phyloP scores from a whole-genome alignment of 352 stramenopile species.

The Pythium rishiriense region DNA sequence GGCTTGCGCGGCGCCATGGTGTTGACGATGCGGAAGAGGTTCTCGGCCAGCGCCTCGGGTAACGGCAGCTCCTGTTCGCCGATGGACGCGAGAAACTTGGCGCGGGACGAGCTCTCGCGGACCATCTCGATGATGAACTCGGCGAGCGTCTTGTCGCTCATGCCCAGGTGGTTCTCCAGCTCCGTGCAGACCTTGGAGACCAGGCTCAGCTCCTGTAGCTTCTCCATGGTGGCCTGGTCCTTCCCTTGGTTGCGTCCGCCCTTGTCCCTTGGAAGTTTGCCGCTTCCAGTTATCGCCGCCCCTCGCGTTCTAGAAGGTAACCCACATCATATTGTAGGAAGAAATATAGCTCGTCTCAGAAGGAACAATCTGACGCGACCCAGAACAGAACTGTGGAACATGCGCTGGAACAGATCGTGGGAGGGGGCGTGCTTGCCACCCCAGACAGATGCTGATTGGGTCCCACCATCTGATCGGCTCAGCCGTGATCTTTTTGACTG shows the following conservation, averaged over 20 bases:
- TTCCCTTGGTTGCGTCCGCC: not conserved
- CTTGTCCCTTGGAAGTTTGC: constrained; percentile 8
- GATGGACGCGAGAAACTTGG: constrained; percentile 57
- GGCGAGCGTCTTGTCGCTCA: constrained; percentile 96
- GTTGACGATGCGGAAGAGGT: constrained; percentile 81
- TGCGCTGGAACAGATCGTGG: not conserved
- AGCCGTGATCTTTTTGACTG: constrained; percentile 14
- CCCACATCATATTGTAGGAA: not conserved
- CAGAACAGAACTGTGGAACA: constrained; percentile 4
- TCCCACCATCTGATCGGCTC: constrained; percentile 5
- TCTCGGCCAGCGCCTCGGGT: constrained; percentile 61
- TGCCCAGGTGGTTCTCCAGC: constrained; percentile 91
- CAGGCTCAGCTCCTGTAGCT: constrained; percentile 87
- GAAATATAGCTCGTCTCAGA: not conserved
- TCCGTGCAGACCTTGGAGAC: constrained; percentile 89
- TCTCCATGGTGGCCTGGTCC: constrained; percentile 60
- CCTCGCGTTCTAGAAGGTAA: not conserved
- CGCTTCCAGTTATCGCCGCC: constrained; percentile 15
- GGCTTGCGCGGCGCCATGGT: constrained; percentile 68
- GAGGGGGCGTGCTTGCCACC: not conserved
- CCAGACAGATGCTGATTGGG: not conserved
- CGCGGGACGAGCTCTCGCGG: constrained; percentile 67
- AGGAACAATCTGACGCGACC: constrained; percentile 3
- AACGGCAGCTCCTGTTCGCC: constrained; percentile 66
- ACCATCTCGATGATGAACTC: constrained; percentile 96